These are phyloP conservation scores for Erythrobasidium yunnanense DNA, from an alignment of 768 basidiomycete genomes.

Conservation along the genomic window DNA sequence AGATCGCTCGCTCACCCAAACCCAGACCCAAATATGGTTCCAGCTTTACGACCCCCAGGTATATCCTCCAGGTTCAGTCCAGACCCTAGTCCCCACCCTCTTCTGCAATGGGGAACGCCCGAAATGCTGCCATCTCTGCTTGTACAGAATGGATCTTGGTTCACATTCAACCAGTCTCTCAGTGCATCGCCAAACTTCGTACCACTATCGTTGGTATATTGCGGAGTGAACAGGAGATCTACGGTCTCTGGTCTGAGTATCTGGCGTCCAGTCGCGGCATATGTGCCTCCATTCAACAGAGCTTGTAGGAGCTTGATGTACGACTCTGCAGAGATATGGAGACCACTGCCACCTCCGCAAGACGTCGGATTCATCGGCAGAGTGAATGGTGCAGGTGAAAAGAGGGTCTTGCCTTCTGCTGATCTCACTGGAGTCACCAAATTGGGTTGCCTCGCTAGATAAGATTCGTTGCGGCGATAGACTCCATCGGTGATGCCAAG, in stretches of 20 bases:
- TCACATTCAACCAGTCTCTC: background rate
- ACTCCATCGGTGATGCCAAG: background rate
- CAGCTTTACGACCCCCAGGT: conserved; percentile 8
- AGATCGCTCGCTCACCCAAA: conserved; percentile 25
- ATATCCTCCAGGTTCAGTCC: conserved; percentile 19
- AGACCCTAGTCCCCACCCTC: conserved; percentile 17
- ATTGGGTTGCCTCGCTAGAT: conserved; percentile 9
- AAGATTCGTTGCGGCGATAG: conserved; percentile 4
- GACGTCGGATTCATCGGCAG: conserved; percentile 15
- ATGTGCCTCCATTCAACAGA: conserved; percentile 8
- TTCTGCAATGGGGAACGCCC: background rate
- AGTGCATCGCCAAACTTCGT: background rate
- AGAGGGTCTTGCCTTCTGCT: background rate
- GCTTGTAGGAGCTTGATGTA: conserved; percentile 15
- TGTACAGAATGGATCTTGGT: conserved; percentile 12
- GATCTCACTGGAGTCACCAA: background rate
- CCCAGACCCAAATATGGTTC: conserved; percentile 13
- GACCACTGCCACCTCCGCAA: conserved; percentile 9
- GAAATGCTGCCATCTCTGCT: background rate
- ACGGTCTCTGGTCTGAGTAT: background rate
- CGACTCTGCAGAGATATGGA: background rate
- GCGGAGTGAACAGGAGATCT: conserved; percentile 14
- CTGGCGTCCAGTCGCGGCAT: background rate
- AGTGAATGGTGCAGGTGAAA: conserved; percentile 14
- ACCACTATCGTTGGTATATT: background rate